Conservation (phyloP, 1,284 basidiomycete genomes). For the Mrakiaceae sp. region DNA sequence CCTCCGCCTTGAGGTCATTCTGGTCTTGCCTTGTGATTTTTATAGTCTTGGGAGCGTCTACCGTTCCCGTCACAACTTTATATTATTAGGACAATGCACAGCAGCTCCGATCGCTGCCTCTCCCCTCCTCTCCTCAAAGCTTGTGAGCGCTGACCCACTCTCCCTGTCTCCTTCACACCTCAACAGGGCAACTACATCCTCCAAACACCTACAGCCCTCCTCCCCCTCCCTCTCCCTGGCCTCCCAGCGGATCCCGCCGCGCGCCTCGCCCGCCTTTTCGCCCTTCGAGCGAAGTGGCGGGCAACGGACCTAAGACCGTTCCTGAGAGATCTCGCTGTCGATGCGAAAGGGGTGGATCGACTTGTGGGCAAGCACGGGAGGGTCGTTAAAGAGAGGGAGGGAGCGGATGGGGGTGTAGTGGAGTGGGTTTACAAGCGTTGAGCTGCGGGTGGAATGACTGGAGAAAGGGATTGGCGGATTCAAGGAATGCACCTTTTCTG, state of each 20-base stretch:
- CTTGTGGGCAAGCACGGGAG: slow-evolving; percentile 73
- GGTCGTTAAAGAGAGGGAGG: slow-evolving; percentile 54
- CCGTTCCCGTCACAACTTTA: too few relatives aligned
- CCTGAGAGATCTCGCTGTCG: slow-evolving; percentile 62
- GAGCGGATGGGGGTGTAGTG: slow-evolving; percentile 24
- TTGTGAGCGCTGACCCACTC: too few relatives aligned
- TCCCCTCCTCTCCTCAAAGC: neutral
- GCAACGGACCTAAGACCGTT: slow-evolving; percentile 69
- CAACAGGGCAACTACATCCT: slow-evolving; percentile 59
- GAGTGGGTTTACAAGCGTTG: too few relatives aligned
- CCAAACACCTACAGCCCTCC: slow-evolving; percentile 31
- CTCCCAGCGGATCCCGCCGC: slow-evolving; percentile 61
- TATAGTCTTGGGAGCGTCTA: too few relatives aligned
- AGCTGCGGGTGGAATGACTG: too few relatives aligned
- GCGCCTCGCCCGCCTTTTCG: slow-evolving; percentile 73
- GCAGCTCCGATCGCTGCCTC: neutral
- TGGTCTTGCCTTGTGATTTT: neutral
- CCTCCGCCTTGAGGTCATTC: neutral
- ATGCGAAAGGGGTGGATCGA: slow-evolving; percentile 75
- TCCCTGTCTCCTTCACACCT: slow-evolving; percentile 1
- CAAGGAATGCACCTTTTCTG: too few relatives aligned
- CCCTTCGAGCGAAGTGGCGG: slow-evolving; percentile 62
- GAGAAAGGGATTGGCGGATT: too few relatives aligned
- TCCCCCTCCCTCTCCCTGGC: slow-evolving; percentile 59
- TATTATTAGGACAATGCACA: neutral